Base-by-base conservation (phyloP, 2,329 filamentous ascomycete species). In the Monilinia fructicola region DNA sequence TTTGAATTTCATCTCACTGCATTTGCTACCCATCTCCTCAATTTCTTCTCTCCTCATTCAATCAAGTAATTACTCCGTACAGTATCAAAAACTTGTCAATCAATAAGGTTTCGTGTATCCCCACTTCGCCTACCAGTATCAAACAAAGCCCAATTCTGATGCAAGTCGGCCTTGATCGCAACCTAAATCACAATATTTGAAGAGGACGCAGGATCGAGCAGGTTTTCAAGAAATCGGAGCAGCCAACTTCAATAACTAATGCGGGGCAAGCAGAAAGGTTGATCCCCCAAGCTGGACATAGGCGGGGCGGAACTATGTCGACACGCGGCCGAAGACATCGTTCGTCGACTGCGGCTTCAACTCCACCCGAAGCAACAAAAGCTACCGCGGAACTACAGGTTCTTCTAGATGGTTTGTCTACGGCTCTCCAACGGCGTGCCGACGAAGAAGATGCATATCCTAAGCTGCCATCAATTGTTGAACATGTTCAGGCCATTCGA, bases 271-370 rank as follows among this genome's bases (percentile, higher is more conserved):
- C 59, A 66, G 64, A 66, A 61, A 55, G 46, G 42, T 62, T 69
- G 67, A 74, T 67, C 52, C 40, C 65, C 65, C 53, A 68, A 65
- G 58, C 58, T 62, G 71, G 73, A 73, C 71, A 71, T 72, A 66
- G 74, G 72, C 71, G 72, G 73, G 59, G 71, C 72, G 72, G 71
- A 75, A 75, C 12, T 75, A 86, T 86, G 81, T 80, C 84, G 69
- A 76, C 79, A 67, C 80, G 81, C 69, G 78, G 82, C 66, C 81
- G 85, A 75, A 83, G 87, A 68, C 87, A 87, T 74, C 85, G 87
- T 71, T 87, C 87, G 68, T 88, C 86, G 67, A 90, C 87, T 53
- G 85, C 85, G 68, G 81, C 85, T 68, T 89, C 87, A 54, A 81
- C 79, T 56, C 80, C 84, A 60, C 80, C 82, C 69, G 77, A 83